Evolutionary conservation across 2,329 filamentous ascomycete genomes (phyloP).

Genomic region (Curvularia sp.): DNA sequence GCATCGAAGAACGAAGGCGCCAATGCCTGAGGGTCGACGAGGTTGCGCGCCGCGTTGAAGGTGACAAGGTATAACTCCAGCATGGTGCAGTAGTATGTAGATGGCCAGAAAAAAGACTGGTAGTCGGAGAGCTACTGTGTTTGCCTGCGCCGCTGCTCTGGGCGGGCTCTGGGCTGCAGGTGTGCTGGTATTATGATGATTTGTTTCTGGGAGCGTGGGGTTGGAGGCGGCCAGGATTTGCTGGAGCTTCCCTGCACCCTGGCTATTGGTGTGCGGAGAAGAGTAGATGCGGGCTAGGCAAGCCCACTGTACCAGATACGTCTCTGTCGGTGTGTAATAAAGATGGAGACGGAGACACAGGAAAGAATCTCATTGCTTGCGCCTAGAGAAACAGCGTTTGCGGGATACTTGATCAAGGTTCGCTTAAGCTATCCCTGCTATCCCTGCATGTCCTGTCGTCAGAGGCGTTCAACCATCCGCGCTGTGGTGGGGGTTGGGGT

Average conservation of each 20-base stretch:
- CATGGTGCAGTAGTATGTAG: slow-evolving; percentile 21
- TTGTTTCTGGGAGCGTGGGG: slow-evolving; percentile 12
- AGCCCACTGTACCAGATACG: slow-evolving; percentile 18
- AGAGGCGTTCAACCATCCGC: slow-evolving; percentile 26
- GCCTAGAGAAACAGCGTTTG: slow-evolving; percentile 17
- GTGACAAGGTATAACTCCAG: slow-evolving; percentile 81
- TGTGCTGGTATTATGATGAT: neutral
- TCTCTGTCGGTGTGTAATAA: slow-evolving; percentile 24
- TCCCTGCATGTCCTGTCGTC: slow-evolving; percentile 37
- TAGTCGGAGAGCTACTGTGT: slow-evolving; percentile 1
- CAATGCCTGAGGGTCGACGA: slow-evolving; percentile 74
- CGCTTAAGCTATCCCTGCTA: slow-evolving; percentile 35
- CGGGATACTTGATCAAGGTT: slow-evolving; percentile 13
- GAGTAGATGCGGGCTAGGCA: slow-evolving; percentile 3
- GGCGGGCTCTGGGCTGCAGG: neutral
- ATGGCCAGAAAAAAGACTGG: neutral
- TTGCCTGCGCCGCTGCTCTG: neutral
- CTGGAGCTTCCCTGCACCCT: slow-evolving; percentile 6
- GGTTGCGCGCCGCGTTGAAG: slow-evolving; percentile 83
- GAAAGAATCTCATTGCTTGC: slow-evolving; percentile 16
- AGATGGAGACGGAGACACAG: slow-evolving; percentile 28
- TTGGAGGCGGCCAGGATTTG: slow-evolving; percentile 18
- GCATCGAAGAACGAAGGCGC: slow-evolving; percentile 67
- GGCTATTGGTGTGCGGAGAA: slow-evolving; percentile 10
- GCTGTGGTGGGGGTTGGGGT: slow-evolving; percentile 5